Base-by-base conservation (phyloP, 1,139 yeast genomes). In the Suhomyces panamericanus region DNA sequence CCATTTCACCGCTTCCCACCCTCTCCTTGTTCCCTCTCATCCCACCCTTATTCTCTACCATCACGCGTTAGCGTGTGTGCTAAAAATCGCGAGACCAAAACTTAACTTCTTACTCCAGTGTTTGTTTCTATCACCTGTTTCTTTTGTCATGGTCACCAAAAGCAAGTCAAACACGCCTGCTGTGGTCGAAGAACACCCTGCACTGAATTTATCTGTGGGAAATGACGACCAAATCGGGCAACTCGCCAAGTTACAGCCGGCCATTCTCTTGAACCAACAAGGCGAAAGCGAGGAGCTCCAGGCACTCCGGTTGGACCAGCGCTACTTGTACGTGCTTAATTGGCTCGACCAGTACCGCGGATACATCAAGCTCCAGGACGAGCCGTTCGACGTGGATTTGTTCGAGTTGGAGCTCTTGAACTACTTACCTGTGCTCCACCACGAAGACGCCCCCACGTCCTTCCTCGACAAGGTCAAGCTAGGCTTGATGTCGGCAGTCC, bases 391-490 rank as follows among this genome's bases (percentile, higher is more conserved):
- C 58, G 73, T 73, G 13, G 82, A 78, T 44, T 65, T 78, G 39
- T 77, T 79, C 47, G 85, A 80, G 54, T 73, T 78, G 52, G 85
- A 80, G 53, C 62, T 80, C 26, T 58, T 79, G 33, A 69, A 74
- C 44, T 60, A 72, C 43, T 51, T 55, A 31, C 54, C 57, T 3
- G 24, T 41, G 7, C 32, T 35, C 7, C 39, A 43, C 6, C 51
- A 42, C 15, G 45, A 47, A n/a, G 42, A 38, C 7, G 37, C 39
- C 11, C 36, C 35, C 12, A 16, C 20, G 17, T 57, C 68, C 32
- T 74, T 78, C 47, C 56, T 75, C 33, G 69, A 72, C 49, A 73
- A 66, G 47, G 60, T 77, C 42, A 71, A 75, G 50, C 49, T 63
- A 10, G 70, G 71, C 10, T 58, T 81, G 44, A 62, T 80, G 35